phyloP scores from a whole-genome alignment of 192 early-diverging fungal species.

The Coemansia sp. region DNA sequence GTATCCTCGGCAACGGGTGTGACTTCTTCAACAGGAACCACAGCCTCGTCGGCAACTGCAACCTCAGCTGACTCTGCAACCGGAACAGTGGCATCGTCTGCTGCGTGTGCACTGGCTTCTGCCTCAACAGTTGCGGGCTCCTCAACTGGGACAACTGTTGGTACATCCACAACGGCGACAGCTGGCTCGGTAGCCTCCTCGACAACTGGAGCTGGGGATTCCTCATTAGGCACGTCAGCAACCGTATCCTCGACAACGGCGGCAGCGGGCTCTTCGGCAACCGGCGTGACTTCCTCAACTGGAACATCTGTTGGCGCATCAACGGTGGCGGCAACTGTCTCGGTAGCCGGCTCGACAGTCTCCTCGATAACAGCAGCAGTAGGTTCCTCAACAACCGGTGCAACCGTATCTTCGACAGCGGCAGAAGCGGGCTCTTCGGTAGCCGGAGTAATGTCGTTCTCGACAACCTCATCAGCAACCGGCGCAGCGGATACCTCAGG shows the following conservation, averaged over 20 bases:
- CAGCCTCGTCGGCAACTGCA: neutral
- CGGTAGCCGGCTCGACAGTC: neutral
- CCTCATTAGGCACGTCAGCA: too few relatives aligned
- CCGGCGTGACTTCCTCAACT: neutral
- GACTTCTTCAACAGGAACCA: conserved; percentile 4
- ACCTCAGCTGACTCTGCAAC: neutral
- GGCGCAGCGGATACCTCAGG: conserved; percentile 8
- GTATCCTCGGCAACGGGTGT: conserved; percentile 1
- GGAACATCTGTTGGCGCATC: neutral
- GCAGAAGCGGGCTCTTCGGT: conserved; percentile 10
- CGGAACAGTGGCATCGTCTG: neutral
- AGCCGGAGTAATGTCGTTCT: neutral
- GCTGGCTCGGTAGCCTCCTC: neutral
- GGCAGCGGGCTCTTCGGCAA: neutral
- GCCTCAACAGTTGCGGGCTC: neutral
- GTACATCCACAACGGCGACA: neutral
- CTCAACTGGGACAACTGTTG: neutral
- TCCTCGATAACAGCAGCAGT: conserved; percentile 2
- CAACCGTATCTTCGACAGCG: neutral
- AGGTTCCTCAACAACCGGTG: conserved; percentile 10
- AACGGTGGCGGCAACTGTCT: neutral
- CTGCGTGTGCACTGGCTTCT: conserved; percentile 2
- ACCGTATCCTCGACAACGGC: conserved; percentile 8
- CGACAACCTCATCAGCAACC: conserved; percentile 3
- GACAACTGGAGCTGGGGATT: neutral